phyloP scores from a whole-genome alignment of 2,329 filamentous ascomycete genomes.

The Xylariomycetidae sp. region DNA sequence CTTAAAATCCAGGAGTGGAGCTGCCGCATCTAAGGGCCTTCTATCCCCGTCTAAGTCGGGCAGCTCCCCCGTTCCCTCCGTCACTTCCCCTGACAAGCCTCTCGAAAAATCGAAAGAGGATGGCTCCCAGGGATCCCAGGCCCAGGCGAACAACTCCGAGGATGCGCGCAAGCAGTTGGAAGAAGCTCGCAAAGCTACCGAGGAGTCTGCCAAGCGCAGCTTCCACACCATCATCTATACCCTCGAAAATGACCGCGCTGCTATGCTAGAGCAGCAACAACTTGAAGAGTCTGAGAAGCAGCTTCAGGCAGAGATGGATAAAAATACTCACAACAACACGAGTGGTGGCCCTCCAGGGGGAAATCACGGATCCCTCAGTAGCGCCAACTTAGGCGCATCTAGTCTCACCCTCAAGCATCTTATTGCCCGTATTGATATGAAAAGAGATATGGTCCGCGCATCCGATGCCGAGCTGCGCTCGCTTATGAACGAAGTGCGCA shows the following conservation, averaged over 20 bases:
- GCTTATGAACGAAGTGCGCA: slow-evolving; percentile 94
- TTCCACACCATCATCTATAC: slow-evolving; percentile 96
- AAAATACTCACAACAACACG: slow-evolving; percentile 49
- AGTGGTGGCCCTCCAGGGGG: slow-evolving; percentile 47
- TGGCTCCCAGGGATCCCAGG: slow-evolving; percentile 35
- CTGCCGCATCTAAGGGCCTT: slow-evolving; percentile 50
- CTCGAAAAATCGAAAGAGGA: slow-evolving; percentile 49
- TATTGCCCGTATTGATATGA: slow-evolving; percentile 90
- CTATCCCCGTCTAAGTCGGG: slow-evolving; percentile 67
- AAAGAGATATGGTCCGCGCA: slow-evolving; percentile 82
- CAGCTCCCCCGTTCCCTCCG: slow-evolving; percentile 60
- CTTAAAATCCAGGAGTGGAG: slow-evolving; percentile 45
- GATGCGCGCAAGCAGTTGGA: slow-evolving; percentile 91
- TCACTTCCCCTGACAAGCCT: slow-evolving; percentile 56
- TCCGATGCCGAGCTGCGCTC: slow-evolving; percentile 89
- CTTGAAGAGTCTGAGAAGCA: slow-evolving; percentile 95
- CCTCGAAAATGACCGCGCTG: slow-evolving; percentile 87
- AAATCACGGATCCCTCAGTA: slow-evolving; percentile 85
- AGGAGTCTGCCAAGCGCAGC: slow-evolving; percentile 82
- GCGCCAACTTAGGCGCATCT: slow-evolving; percentile 89
- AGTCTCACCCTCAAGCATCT: slow-evolving; percentile 95
- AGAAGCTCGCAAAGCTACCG: slow-evolving; percentile 83
- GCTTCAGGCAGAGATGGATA: slow-evolving; percentile 90
- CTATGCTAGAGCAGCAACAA: slow-evolving; percentile 96
- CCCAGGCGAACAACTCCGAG: slow-evolving; percentile 65